Conservation (phyloP, 495 filamentous ascomycete species). For the Aspergillus cavernicola region DNA sequence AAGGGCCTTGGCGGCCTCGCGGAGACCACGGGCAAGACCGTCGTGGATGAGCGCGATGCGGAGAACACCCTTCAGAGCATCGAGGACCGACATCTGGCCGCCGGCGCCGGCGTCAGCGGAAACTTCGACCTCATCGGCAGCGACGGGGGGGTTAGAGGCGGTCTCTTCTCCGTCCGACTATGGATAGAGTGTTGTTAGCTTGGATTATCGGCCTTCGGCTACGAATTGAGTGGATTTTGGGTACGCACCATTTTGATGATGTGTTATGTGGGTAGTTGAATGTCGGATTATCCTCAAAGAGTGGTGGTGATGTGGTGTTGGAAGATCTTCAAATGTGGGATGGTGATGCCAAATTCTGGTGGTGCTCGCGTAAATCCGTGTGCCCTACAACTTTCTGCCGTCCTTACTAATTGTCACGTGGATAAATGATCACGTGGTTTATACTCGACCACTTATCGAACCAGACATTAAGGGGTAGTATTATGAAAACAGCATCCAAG, state of each 20-base stretch:
- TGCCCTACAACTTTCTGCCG: conserved; percentile 30
- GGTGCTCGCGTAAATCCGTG: conserved; percentile 35
- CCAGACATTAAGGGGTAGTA: too few relatives aligned
- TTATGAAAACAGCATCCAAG: not conserved
- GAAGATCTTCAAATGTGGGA: conserved; percentile 22
- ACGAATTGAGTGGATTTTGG: not conserved
- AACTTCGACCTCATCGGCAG: conserved; percentile 86
- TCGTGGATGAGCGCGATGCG: conserved; percentile 99
- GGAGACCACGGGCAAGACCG: conserved; percentile 94
- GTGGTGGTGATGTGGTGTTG: conserved; percentile 25
- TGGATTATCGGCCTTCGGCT: not conserved
- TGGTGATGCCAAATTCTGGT: conserved; percentile 23
- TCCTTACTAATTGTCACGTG: conserved; percentile 17
- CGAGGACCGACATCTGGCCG: conserved; percentile 96
- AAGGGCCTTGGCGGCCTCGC: conserved; percentile 95
- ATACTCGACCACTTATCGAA: too few relatives aligned
- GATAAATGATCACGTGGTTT: not conserved
- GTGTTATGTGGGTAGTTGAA: conserved; percentile 25
- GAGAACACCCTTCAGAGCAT: conserved; percentile 93
- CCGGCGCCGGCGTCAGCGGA: conserved; percentile 75
- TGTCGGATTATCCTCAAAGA: conserved; percentile 67
- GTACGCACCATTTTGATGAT: conserved; percentile 43
- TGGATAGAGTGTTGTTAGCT: conserved; percentile 15
- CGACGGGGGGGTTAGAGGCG: conserved; percentile 62
- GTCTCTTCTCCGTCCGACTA: conserved; percentile 89